Evolutionary conservation across 1,284 basidiomycete genomes (phyloP).

Genomic region (Cryptococcus jaspeensis): DNA sequence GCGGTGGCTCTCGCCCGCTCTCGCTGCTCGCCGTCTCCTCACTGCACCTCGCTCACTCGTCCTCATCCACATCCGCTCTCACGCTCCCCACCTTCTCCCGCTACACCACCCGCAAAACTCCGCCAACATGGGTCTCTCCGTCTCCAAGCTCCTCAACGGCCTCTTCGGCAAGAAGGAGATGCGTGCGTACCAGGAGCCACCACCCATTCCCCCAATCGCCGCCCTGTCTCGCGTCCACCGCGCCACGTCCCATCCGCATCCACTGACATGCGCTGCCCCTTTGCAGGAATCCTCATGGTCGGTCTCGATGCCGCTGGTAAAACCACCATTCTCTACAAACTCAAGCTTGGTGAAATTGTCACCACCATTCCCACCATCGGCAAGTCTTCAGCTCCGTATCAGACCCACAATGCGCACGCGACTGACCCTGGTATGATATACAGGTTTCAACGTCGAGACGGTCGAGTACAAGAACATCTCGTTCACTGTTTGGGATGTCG

Average conservation of each 20-base stretch:
- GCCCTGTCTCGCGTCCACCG: neutral
- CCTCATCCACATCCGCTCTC: neutral
- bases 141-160: constrained; percentile 76
- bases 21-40: neutral
- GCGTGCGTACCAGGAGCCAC: constrained; percentile 64
- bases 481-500: constrained; percentile 88
- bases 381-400: constrained; percentile 53
- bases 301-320: constrained; percentile 97
- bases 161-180: constrained; percentile 99
- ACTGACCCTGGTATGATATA: constrained; percentile 5
- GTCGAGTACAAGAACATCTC: constrained; percentile 91
- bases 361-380: constrained; percentile 99
- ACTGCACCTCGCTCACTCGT: too few relatives aligned
- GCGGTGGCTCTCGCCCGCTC: neutral
- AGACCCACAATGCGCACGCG: constrained; percentile 10
- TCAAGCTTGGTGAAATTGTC: constrained; percentile 97
- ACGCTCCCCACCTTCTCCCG: neutral
- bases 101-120: constrained; percentile 4
- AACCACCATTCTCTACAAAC: constrained; percentile 97
- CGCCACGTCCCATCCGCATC: neutral
- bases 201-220: neutral
- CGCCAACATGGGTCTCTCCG: constrained; percentile 73
- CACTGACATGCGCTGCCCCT: constrained; percentile 3
- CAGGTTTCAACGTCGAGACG: constrained; percentile 97
- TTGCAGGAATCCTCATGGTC: constrained; percentile 67